Evolutionary conservation across 305 asterid species (phyloP).

Genomic region (Solanum hybrid): DNA sequence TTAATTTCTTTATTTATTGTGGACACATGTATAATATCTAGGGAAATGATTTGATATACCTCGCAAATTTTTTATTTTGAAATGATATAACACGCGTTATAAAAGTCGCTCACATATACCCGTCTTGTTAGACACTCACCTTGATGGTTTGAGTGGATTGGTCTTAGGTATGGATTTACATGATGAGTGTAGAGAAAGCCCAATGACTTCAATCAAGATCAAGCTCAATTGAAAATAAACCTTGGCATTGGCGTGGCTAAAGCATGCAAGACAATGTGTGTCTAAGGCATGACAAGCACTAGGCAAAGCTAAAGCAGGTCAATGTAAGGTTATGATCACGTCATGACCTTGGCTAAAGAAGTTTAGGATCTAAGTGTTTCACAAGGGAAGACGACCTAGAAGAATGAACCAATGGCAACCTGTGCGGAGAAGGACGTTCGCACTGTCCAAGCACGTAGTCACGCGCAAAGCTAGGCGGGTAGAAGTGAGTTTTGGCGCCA

Average conservation of each 20-base stretch:
- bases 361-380: fast-evolving
- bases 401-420: neutral
- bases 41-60: neutral
- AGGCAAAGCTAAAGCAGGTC: neutral
- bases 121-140: neutral
- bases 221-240: neutral
- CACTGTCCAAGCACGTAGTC: neutral
- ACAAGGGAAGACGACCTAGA: fast-evolving
- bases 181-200: fast-evolving
- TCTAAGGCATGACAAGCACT: neutral
- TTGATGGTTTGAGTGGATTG: neutral
- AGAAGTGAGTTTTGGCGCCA: neutral
- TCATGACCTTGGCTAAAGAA: neutral
- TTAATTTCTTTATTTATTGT: too few species aligned
- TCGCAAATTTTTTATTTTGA: neutral
- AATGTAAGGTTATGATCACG: neutral
- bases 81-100: fast-evolving
- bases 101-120: too few species aligned
- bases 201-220: neutral
- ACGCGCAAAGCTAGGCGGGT: fast-evolving
- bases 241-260: neutral
- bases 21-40: neutral
- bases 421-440: fast-evolving
- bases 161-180: too few species aligned
- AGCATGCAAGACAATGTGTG: neutral